Percentiles rank a stretch among this genome's conserved stretches.
phyloP scores from a whole-genome alignment of 2,329 filamentous ascomycete species.

The Cryoendolithus antarcticus region DNA sequence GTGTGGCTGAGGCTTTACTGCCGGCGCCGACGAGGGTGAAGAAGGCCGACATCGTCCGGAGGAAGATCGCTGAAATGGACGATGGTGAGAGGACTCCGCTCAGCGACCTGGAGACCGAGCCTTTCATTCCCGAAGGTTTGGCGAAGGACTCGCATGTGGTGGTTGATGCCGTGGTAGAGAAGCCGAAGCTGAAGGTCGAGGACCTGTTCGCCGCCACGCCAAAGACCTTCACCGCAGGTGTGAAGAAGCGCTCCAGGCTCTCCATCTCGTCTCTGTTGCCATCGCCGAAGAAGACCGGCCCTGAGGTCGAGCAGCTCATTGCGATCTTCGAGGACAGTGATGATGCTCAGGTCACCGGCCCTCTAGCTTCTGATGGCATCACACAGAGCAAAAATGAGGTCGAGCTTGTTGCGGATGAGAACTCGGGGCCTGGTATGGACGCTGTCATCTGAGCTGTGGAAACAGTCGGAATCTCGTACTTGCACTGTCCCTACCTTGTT shows the following conservation, averaged over 20 bases:
- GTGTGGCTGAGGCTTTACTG: slow-evolving; percentile 1
- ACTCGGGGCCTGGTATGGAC: too few species aligned
- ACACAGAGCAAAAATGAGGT: too few species aligned
- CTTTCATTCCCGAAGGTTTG: slow-evolving; percentile 23
- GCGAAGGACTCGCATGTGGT: slow-evolving; percentile 20
- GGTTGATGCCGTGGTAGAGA: slow-evolving; percentile 11
- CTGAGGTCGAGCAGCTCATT: too few species aligned
- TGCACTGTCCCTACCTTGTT: too few species aligned
- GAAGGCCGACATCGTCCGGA: slow-evolving; percentile 18
- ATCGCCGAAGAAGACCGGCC: too few species aligned
- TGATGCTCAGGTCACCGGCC: too few species aligned
- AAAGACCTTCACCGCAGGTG: slow-evolving; percentile 1
- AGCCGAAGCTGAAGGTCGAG: slow-evolving; percentile 4
- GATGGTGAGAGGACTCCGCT: slow-evolving; percentile 23
- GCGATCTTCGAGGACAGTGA: too few species aligned
- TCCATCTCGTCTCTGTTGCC: slow-evolving; percentile 2
- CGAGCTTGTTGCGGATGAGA: too few species aligned
- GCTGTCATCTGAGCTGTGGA: too few species aligned
- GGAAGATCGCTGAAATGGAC: slow-evolving; percentile 23
- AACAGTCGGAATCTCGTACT: too few species aligned
- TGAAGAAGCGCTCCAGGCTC: slow-evolving; percentile 2
- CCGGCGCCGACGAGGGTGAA: slow-evolving; percentile 9
- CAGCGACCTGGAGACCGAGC: slow-evolving; percentile 23
- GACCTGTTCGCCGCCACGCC: slow-evolving; percentile 6
- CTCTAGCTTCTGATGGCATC: too few species aligned